Conservation (phyloP, 1,139 yeast genomes). For the Tardiomyces digboiensis region DNA sequence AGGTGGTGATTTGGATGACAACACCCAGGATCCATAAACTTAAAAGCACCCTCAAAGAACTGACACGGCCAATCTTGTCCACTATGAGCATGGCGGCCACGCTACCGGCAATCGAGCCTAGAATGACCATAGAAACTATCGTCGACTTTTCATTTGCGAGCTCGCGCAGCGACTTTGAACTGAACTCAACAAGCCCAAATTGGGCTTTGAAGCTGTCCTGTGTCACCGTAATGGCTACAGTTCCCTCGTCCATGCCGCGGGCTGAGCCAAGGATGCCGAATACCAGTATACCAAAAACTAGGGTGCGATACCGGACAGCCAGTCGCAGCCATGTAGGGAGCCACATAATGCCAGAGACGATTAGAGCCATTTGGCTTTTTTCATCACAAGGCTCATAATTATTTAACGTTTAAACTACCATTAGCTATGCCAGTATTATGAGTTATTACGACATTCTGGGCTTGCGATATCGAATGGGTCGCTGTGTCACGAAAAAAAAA, state of each 20-base stretch:
- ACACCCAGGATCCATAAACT: constrained; percentile 37
- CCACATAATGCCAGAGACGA: no score
- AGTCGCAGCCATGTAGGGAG: not conserved
- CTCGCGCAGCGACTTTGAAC: constrained; percentile 24
- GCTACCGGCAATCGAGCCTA: constrained; percentile 52
- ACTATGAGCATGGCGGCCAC: constrained; percentile 40
- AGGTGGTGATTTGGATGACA: constrained; percentile 38
- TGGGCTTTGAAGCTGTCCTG: constrained; percentile 34
- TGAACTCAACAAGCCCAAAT: constrained; percentile 39
- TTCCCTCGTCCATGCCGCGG: constrained; percentile 55
- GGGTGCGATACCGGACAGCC: constrained; percentile 23
- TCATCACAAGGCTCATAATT: no score
- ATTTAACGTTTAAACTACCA: no score
- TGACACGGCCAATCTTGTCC: constrained; percentile 46
- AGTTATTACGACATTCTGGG: no score
- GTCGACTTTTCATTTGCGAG: constrained; percentile 41
- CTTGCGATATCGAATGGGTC: no score
- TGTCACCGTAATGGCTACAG: constrained; percentile 37
- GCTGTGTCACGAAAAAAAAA: no score
- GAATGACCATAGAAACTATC: constrained; percentile 52
- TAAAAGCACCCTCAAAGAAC: constrained; percentile 39
- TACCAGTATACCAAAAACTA: constrained; percentile 39
- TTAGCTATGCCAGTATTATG: no score
- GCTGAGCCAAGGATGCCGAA: constrained; percentile 54
- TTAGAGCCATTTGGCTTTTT: no score